Conservation (phyloP, 345 rosid genomes). For the Syzygium grande region DNA sequence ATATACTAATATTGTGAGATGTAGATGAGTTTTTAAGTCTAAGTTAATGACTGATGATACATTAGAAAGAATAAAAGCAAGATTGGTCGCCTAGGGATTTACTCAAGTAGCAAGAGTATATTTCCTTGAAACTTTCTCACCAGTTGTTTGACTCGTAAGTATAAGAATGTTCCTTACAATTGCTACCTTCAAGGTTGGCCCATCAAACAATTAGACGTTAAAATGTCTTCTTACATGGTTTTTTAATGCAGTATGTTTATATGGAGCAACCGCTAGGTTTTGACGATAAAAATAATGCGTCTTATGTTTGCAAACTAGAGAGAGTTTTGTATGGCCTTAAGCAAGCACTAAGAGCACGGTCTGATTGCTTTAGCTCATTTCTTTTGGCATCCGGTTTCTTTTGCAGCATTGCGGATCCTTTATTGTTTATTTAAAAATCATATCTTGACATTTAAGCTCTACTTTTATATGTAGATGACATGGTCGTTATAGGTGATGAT, state of each 20-base stretch:
- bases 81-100: not conserved
- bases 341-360: not conserved
- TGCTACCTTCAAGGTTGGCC: not conserved
- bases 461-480: not conserved
- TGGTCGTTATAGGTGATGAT: not conserved
- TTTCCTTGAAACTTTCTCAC: not conserved
- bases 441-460: not conserved
- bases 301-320: not conserved
- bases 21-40: not conserved
- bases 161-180: not conserved
- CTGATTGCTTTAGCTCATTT: not conserved
- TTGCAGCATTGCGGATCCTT: not conserved
- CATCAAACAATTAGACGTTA: not conserved
- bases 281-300: not conserved
- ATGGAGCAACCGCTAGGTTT: not conserved
- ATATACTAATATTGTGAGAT: not conserved
- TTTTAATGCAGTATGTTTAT: not conserved
- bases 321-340: not conserved
- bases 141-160: not conserved
- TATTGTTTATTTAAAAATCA: no score
- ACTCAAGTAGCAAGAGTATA: not conserved
- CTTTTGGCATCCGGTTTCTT: not conserved
- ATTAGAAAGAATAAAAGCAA: not conserved
- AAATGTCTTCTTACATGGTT: not conserved
- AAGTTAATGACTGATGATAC: not conserved